Evolutionary conservation across 2,329 filamentous ascomycete species (phyloP).

Genomic region (Fusarium brachygibbosum): DNA sequence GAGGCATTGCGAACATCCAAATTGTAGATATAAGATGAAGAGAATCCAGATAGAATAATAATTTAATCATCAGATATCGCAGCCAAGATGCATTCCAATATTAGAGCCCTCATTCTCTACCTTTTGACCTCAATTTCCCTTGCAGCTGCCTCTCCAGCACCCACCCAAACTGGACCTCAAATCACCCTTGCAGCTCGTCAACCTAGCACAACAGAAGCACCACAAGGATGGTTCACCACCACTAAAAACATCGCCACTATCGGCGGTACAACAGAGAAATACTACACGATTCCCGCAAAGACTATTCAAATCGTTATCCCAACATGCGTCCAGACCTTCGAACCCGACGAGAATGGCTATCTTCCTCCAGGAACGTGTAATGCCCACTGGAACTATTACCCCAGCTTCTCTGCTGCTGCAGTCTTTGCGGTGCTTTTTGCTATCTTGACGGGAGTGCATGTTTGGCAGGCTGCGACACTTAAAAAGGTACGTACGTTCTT

Average conservation of each 20-base stretch:
- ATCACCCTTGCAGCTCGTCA: conserved; percentile 23
- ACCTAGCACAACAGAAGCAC: conserved; percentile 16
- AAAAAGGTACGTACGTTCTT: conserved; percentile 45
- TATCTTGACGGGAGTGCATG: conserved; percentile 21
- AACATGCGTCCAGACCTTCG: conserved; percentile 55
- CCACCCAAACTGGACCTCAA: conserved; percentile 21
- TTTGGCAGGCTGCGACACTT: conserved; percentile 40
- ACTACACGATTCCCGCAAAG: conserved; percentile 47
- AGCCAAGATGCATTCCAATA: conserved; percentile 32
- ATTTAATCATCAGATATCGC: background rate
- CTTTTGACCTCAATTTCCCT: conserved; percentile 24
- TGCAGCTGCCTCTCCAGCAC: conserved; percentile 16
- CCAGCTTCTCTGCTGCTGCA: conserved; percentile 50
- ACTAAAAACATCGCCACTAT: conserved; percentile 48
- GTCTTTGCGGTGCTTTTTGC: conserved; percentile 51
- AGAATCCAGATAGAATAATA: too few species aligned
- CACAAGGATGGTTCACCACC: conserved; percentile 46
- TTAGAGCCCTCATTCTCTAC: conserved; percentile 29
- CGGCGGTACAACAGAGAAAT: conserved; percentile 32
- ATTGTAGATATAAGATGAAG: conserved; percentile 18
- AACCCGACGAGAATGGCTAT: conserved; percentile 53
- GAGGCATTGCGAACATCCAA: conserved; percentile 34
- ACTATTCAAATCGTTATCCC: conserved; percentile 52
- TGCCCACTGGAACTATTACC: conserved; percentile 54
- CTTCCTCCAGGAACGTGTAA: conserved; percentile 51